Evolutionary conservation across 805 yeast species (phyloP).

Genomic region (Pichia sporocuriosa): DNA sequence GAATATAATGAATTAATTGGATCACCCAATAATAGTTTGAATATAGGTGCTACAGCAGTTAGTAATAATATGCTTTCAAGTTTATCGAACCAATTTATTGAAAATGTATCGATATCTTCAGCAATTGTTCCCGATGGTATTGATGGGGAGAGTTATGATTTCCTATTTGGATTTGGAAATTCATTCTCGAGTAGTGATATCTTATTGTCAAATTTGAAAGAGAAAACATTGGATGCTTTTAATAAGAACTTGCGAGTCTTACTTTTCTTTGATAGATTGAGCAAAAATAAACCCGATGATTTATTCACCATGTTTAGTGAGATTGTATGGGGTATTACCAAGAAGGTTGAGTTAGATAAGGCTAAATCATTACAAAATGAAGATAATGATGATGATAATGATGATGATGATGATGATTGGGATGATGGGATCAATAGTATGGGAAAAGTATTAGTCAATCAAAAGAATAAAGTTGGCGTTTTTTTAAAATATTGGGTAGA

Average conservation of each 20-base stretch:
- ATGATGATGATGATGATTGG: slow-evolving; percentile 11
- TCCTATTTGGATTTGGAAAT: slow-evolving; percentile 20
- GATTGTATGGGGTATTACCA: slow-evolving; percentile 21
- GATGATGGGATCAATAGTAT: slow-evolving; percentile 21
- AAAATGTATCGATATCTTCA: slow-evolving; percentile 27
- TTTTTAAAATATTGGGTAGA: slow-evolving; percentile 30
- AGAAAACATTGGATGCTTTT: slow-evolving; percentile 27
- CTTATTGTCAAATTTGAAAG: slow-evolving; percentile 23
- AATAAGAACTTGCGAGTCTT: slow-evolving; percentile 29
- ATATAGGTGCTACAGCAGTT: slow-evolving; percentile 5
- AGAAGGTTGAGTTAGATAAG: slow-evolving; percentile 3
- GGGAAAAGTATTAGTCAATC: slow-evolving; percentile 25
- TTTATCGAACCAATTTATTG: neutral
- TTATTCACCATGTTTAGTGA: slow-evolving; percentile 28
- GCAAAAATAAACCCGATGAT: slow-evolving; percentile 26
- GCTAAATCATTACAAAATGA: no score
- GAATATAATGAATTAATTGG: no score
- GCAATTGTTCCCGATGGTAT: slow-evolving; percentile 26
- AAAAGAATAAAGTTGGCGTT: slow-evolving; percentile 27
- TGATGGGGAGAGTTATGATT: slow-evolving; percentile 20
- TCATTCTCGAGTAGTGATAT: slow-evolving; percentile 23
- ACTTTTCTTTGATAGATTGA: slow-evolving; percentile 28
- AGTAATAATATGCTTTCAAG: neutral
- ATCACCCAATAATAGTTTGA: no score
- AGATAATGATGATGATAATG: no score